A percentile compares a stretch with the other conserved stretches of the same genome.
Evolutionary conservation across 2,329 filamentous ascomycete species (phyloP).

Genomic region (Trichoderma endophyticum): DNA sequence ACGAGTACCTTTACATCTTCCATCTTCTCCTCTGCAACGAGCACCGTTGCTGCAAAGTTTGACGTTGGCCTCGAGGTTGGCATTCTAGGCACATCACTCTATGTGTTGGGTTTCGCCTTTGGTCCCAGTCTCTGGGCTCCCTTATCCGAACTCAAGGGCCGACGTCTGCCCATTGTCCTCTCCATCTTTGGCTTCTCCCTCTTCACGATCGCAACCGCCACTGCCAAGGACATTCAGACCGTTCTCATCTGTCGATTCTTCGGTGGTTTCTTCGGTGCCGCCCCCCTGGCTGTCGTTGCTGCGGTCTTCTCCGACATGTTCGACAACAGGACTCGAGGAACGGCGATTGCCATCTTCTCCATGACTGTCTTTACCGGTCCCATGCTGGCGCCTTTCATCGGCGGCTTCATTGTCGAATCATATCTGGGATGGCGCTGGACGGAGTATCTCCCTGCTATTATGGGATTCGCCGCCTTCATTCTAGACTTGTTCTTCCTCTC

Average conservation of each 20-base stretch:
- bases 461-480: constrained; percentile 59
- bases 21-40: constrained; percentile 68
- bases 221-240: constrained; percentile 65
- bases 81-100: constrained; percentile 64
- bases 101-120: constrained; percentile 69
- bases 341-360: constrained; percentile 43
- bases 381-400: constrained; percentile 64
- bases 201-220: constrained; percentile 63
- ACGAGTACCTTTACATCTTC: constrained; percentile 69
- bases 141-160: constrained; percentile 67
- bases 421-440: constrained; percentile 72
- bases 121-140: constrained; percentile 72
- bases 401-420: constrained; percentile 62
- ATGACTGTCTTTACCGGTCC: constrained; percentile 62
- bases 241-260: constrained; percentile 73
- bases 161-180: constrained; percentile 58
- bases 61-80: constrained; percentile 60
- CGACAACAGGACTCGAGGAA: constrained; percentile 58
- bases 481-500: constrained; percentile 61
- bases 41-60: constrained; percentile 54
- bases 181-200: constrained; percentile 68
- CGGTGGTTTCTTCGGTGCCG: constrained; percentile 67
- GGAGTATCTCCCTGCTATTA: constrained; percentile 60
- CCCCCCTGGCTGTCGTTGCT: constrained; percentile 64
- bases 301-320: constrained; percentile 73